Evolutionary conservation across 345 rosid genomes (phyloP).

Genomic region (Lepidium didymum): DNA sequence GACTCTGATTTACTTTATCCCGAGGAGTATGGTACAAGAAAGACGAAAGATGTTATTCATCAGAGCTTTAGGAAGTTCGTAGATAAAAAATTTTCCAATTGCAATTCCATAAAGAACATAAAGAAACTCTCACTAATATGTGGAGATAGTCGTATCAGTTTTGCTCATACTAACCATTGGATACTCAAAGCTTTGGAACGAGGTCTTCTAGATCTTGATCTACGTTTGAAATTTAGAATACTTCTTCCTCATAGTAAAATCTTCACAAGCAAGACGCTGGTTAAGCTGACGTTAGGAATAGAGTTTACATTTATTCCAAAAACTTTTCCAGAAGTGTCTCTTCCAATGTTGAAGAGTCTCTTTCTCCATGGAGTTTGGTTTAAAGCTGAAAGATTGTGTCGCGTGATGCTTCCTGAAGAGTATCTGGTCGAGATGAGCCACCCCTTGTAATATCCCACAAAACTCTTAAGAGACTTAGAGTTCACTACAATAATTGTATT

Average conservation of each 20-base stretch:
- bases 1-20: not conserved
- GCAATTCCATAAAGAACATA: not conserved
- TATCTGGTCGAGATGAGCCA: not conserved
- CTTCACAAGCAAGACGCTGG: too few species aligned
- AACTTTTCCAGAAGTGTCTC: not conserved
- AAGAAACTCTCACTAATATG: conserved; percentile 1
- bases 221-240: not conserved
- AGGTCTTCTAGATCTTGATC: conserved; percentile 1
- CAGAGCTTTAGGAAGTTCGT: not conserved
- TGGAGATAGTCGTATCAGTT: not conserved
- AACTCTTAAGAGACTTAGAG: not conserved
- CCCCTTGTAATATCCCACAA: not conserved
- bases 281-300: too few species aligned
- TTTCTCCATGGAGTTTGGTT: not conserved
- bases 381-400: not conserved
- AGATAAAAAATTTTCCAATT: not conserved
- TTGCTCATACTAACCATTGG: not conserved
- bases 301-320: too few species aligned
- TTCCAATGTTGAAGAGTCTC: not conserved
- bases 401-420: not conserved
- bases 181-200: not conserved
- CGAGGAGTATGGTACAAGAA: not conserved
- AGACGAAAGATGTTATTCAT: not conserved
- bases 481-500: not conserved
- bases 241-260: too few species aligned